Evolutionary conservation across 768 basidiomycete species (phyloP).

Genomic region (Coprinopsis strossmayeri): DNA sequence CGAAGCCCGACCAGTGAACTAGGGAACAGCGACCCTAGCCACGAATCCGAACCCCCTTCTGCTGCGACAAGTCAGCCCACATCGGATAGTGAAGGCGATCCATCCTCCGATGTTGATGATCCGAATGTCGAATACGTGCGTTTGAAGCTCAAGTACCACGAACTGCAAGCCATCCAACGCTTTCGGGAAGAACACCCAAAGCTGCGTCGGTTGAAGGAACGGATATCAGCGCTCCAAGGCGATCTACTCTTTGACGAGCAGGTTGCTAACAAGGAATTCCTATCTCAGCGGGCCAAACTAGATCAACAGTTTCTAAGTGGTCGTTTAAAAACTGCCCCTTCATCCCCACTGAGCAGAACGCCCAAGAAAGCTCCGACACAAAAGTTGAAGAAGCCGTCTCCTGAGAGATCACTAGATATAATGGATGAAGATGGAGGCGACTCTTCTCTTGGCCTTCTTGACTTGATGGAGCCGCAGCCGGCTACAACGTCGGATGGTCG

Average conservation of each 20-base stretch:
- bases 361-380: too few species aligned
- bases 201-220: constrained; percentile 2
- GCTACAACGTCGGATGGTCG: constrained; percentile 51
- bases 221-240: constrained; percentile 27
- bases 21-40: neutral
- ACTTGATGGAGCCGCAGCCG: constrained; percentile 62
- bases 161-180: constrained; percentile 29
- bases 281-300: constrained; percentile 43
- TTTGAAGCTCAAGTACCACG: constrained; percentile 50
- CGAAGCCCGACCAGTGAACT: too few species aligned
- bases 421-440: constrained; percentile 37
- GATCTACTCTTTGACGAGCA: constrained; percentile 68
- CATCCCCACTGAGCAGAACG: neutral
- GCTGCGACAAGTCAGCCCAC: neutral
- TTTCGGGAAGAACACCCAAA: neutral
- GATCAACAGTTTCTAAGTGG: constrained; percentile 36
- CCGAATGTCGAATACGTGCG: constrained; percentile 58
- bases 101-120: constrained; percentile 37
- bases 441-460: constrained; percentile 55
- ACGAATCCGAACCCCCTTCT: too few species aligned
- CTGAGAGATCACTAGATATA: too few species aligned
- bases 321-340: neutral
- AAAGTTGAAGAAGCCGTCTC: neutral
- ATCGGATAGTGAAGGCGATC: neutral
- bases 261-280: constrained; percentile 57